Percentiles rank a stretch among this genome's conserved stretches.
Evolutionary conservation across 352 stramenopile species (phyloP).

Genomic region (Phytopythium chamaehyphon): DNA sequence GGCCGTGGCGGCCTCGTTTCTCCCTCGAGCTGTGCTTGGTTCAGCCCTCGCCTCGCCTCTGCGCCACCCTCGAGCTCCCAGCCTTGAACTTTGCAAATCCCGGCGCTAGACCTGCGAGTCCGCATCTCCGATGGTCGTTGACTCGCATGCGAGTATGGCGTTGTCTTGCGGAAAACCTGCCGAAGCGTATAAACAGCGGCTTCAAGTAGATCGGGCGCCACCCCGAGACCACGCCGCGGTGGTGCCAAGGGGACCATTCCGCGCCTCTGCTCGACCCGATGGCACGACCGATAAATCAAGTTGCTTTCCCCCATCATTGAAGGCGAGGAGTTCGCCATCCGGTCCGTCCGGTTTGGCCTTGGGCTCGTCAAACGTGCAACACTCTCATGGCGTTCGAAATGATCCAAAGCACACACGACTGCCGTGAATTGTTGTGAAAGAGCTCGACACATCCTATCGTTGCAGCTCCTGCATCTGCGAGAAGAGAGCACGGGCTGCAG

Average conservation of each 20-base stretch:
- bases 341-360: not conserved
- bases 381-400: no score
- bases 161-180: not conserved
- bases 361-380: no score
- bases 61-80: not conserved
- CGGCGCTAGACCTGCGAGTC: not conserved
- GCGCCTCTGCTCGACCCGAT: not conserved
- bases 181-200: not conserved
- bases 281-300: constrained; percentile 7
- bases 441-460: no score
- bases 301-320: constrained; percentile 6
- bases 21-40: not conserved
- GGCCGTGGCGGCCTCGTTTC: no score
- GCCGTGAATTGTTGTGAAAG: no score
- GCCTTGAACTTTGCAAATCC: constrained; percentile 3
- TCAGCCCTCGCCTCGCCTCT: not conserved
- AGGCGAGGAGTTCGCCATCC: not conserved
- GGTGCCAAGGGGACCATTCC: not conserved
- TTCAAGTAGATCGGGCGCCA: not conserved
- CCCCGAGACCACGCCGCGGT: not conserved
- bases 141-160: not conserved
- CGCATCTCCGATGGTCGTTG: constrained; percentile 4
- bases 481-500: no score
- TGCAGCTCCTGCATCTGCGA: no score
- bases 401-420: no score